Evolutionary conservation across 148 eudicot genomes (phyloP), one percentile per base, ranked within the genome.

Genomic region (Rhododendron mucronatum): DNA sequence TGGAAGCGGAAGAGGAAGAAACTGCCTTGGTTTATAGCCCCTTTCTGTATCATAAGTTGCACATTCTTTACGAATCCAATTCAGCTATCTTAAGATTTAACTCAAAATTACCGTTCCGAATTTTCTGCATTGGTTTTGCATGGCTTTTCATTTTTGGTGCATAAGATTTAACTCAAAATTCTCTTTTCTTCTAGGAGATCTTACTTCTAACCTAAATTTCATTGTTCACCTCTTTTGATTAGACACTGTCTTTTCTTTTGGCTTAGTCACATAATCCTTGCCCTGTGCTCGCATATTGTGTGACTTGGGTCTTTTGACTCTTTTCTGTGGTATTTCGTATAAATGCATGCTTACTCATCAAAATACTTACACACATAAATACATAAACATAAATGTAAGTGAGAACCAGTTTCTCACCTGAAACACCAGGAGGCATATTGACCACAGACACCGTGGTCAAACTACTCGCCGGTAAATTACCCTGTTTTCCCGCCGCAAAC

Each of bases 391-490:
- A 26, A 16, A 59, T 21, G 9, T 5, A 57, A 30, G 20, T 18
- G 33, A 2, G 21, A 21, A 45, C 21, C 39, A 33, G 61, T 65
- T 55, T 83, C 87, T 82, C 85, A 95, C 96, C 96, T 73, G 87
- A 67, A 50, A 86, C 37, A 79, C 90, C 90, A 39, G 86, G 65
- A 12, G 90, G 89, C 88, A 87, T 80, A 78, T 91, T 90, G 50
- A 88, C 93, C 35, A 88, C 91, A 0, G 93, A 90, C n/a, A 91
- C 93, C 0, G 91, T 88, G 0, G 93, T 89, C 87, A 90, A 90
- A 50, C 94, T 89, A 88, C 92, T 90, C 15, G 90, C 85, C 35
- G 63, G 84, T 15, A 81, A 86, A 88, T 33, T 88, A 30, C 75
- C 88, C 20, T 79, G 74, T 69, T 91, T 93, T 2, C 86, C 92